phyloP scores from a whole-genome alignment of 129 eudicot species.

The Saposhnikovia divaricata region DNA sequence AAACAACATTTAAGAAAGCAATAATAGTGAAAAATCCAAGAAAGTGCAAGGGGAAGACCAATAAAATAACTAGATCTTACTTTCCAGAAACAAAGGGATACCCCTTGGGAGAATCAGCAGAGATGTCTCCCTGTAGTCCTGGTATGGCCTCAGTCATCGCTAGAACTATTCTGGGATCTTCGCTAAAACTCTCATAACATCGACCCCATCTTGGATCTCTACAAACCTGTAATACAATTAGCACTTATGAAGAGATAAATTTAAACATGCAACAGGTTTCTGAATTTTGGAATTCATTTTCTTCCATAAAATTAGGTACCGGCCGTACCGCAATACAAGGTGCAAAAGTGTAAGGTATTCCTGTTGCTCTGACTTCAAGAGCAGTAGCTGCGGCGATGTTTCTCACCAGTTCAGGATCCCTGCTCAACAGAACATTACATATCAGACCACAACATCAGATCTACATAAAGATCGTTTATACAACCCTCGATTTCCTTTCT shows the following conservation, averaged over 20 bases:
- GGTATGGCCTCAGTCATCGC: conserved; percentile 50
- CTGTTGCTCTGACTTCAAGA: conserved; percentile 46
- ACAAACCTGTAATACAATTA: conserved; percentile 30
- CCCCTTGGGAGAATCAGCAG: conserved; percentile 23
- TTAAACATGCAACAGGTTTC: neutral
- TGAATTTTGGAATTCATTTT: neutral
- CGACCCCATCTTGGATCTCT: conserved; percentile 72
- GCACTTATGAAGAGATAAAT: neutral
- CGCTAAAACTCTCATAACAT: conserved; percentile 53
- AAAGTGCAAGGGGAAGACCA: neutral
- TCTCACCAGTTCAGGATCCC: conserved; percentile 45
- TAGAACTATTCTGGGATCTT: conserved; percentile 36
- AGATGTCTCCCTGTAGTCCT: conserved; percentile 55
- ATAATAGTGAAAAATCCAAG: neutral
- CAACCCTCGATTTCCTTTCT: neutral
- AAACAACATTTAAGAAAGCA: neutral
- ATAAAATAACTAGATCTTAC: conserved; percentile 24
- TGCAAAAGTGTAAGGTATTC: conserved; percentile 25
- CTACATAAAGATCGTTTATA: conserved; percentile 50
- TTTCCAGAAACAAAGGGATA: conserved; percentile 41
- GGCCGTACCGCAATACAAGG: neutral
- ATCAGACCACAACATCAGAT: conserved; percentile 49
- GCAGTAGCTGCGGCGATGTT: conserved; percentile 60
- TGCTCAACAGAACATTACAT: conserved; percentile 30
- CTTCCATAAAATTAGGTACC: neutral